Conservation (phyloP, 305 asterid genomes). For the Fraxinus sp. region DNA sequence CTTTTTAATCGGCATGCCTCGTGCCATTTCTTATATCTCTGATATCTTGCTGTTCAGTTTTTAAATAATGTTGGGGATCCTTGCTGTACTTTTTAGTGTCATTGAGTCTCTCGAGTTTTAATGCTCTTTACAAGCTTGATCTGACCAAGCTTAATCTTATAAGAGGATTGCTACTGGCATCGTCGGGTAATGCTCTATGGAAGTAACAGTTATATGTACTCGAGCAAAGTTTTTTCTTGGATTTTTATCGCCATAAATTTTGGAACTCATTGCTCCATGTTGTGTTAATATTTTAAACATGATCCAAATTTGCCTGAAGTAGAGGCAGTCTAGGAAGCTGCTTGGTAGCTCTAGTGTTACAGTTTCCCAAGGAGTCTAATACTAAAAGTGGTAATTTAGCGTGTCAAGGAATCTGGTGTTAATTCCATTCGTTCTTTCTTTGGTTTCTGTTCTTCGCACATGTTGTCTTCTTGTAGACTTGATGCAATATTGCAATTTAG, state of each 20-base stretch:
- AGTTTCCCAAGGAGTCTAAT: not conserved
- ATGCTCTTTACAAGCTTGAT: not conserved
- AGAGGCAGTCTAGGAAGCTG: not conserved
- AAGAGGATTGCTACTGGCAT: not conserved
- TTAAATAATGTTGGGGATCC: not conserved
- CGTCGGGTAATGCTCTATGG: not conserved
- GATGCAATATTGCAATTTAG: not conserved
- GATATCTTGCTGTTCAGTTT: not conserved
- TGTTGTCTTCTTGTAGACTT: not conserved
- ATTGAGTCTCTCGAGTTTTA: not conserved
- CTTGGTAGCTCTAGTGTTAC: not conserved
- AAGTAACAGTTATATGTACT: not conserved
- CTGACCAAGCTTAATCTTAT: not conserved
- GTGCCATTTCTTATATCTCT: not conserved
- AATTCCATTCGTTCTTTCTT: not conserved
- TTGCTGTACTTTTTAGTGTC: not conserved
- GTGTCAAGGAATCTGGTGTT: not conserved
- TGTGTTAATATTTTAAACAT: not conserved
- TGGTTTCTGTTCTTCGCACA: not conserved
- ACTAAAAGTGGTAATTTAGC: not conserved
- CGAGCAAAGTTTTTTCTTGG: not conserved
- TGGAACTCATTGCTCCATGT: not conserved
- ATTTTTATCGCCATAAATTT: not conserved
- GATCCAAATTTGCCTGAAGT: not conserved
- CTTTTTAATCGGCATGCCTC: not conserved